These are phyloP conservation scores for Liriodendron chinense DNA, from an alignment of 164 flowering plant species.

Conservation along the genomic window DNA sequence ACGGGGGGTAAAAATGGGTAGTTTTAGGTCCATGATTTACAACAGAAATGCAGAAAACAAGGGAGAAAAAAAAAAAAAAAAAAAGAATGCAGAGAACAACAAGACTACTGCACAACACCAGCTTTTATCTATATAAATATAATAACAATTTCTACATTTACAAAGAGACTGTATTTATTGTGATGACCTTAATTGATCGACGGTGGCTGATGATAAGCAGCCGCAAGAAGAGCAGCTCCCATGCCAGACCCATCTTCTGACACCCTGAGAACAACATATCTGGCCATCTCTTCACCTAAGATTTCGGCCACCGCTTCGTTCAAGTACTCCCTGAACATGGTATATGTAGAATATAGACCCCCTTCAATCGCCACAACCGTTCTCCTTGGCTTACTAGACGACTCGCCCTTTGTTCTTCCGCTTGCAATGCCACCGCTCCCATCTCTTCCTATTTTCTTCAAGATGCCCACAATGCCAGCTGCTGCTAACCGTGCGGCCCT, in stretches of 20 bases:
- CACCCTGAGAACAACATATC: slow-evolving; percentile 56
- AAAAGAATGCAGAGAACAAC: not conserved
- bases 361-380: slow-evolving; percentile 88
- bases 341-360: slow-evolving; percentile 56
- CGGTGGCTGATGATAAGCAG: slow-evolving; percentile 48
- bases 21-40: not conserved
- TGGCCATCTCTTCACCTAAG: slow-evolving; percentile 73
- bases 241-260: slow-evolving; percentile 85
- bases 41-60: not conserved
- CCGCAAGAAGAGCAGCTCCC: slow-evolving; percentile 91
- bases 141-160: slow-evolving; percentile 38
- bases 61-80: too few relatives aligned
- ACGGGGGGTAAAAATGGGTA: not conserved
- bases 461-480: slow-evolving; percentile 91
- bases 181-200: slow-evolving; percentile 36
- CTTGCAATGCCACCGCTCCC: slow-evolving; percentile 64
- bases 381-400: slow-evolving; percentile 47
- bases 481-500: slow-evolving; percentile 91
- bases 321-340: slow-evolving; percentile 71
- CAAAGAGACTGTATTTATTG: slow-evolving; percentile 28
- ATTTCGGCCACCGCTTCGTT: slow-evolving; percentile 70
- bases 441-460: slow-evolving; percentile 93
- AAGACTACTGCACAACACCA: slow-evolving; percentile 27
- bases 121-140: slow-evolving; percentile 14
- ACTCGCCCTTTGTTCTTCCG: slow-evolving; percentile 41